These are phyloP conservation scores for Cyanidiococcus yangmingshanensis DNA, from an alignment of 23 red algal species.

Conservation along the genomic window DNA sequence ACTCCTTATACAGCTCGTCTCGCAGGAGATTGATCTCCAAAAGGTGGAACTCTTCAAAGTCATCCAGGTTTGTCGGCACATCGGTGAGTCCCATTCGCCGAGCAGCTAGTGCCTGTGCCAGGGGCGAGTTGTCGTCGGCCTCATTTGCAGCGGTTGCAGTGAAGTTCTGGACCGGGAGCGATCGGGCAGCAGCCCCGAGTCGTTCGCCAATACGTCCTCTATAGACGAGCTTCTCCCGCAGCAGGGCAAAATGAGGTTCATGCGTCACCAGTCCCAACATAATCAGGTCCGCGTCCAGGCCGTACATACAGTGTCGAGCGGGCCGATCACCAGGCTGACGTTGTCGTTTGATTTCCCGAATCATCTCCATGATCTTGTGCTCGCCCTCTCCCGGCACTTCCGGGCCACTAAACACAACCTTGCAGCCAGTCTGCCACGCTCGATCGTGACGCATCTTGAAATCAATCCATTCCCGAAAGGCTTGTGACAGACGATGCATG, in stretches of 20 bases:
- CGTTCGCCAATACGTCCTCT: conserved; percentile 37
- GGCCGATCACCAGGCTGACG: conserved; percentile 24
- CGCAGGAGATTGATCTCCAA: conserved; percentile 65
- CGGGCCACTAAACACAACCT: conserved; percentile 63
- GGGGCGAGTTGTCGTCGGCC: conserved; percentile 5
- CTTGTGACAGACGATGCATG: conserved; percentile 60
- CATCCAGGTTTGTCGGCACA: neutral
- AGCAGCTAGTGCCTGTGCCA: conserved; percentile 4
- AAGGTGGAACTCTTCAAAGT: conserved; percentile 83
- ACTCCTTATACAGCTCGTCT: conserved; percentile 65
- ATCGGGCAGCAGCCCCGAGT: conserved; percentile 7
- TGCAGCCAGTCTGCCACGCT: conserved; percentile 34
- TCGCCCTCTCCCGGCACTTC: conserved; percentile 95
- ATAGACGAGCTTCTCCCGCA: conserved; percentile 71
- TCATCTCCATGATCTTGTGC: conserved; percentile 99
- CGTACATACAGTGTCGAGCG: conserved; percentile 81
- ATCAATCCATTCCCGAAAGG: conserved; percentile 55
- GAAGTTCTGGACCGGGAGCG: neutral
- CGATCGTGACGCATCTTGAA: conserved; percentile 60
- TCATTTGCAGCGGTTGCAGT: neutral
- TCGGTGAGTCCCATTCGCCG: neutral
- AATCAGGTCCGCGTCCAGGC: conserved; percentile 93
- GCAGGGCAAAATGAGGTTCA: conserved; percentile 86
- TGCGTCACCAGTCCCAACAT: conserved; percentile 95
- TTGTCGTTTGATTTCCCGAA: conserved; percentile 33